These are phyloP conservation scores for Corynespora cassiicola DNA, from an alignment of 2,329 filamentous ascomycete species.

Conservation along the genomic window DNA sequence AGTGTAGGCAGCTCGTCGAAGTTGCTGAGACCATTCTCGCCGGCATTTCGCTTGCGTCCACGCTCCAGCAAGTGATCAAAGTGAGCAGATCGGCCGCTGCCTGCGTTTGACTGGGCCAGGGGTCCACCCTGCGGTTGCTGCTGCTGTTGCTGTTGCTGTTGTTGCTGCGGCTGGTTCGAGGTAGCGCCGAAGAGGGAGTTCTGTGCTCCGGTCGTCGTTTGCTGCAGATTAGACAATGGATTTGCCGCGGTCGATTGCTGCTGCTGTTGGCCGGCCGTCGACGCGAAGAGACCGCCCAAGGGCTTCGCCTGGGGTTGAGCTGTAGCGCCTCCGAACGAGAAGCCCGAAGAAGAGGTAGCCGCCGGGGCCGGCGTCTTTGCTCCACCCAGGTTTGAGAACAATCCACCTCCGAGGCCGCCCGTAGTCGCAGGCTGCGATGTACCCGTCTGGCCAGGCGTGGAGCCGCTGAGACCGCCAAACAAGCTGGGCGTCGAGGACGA, in stretches of 20 bases:
- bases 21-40: constrained; percentile 63
- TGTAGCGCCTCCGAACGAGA: constrained; percentile 28
- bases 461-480: constrained; percentile 36
- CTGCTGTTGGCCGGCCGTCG: constrained; percentile 22
- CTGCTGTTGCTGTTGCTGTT: constrained; percentile 29
- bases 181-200: constrained; percentile 32
- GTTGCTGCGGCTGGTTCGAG: constrained; percentile 33
- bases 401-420: constrained; percentile 40
- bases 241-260: constrained; percentile 33
- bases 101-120: constrained; percentile 39
- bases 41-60: constrained; percentile 71
- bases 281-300: constrained; percentile 27
- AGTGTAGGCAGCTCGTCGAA: constrained; percentile 85
- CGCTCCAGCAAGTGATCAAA: constrained; percentile 70
- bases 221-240: constrained; percentile 28
- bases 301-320: constrained; percentile 25
- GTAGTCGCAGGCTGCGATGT: constrained; percentile 34
- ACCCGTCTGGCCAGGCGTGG: constrained; percentile 27
- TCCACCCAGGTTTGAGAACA: constrained; percentile 36
- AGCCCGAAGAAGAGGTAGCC: constrained; percentile 22
- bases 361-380: constrained; percentile 44
- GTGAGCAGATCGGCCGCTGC: constrained; percentile 60
- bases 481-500: constrained; percentile 30
- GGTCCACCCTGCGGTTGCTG: constrained; percentile 40
- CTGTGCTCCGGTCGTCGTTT: constrained; percentile 35